Conservation (phyloP, 352 stramenopile genomes). For the Globisporangium radiosum region DNA sequence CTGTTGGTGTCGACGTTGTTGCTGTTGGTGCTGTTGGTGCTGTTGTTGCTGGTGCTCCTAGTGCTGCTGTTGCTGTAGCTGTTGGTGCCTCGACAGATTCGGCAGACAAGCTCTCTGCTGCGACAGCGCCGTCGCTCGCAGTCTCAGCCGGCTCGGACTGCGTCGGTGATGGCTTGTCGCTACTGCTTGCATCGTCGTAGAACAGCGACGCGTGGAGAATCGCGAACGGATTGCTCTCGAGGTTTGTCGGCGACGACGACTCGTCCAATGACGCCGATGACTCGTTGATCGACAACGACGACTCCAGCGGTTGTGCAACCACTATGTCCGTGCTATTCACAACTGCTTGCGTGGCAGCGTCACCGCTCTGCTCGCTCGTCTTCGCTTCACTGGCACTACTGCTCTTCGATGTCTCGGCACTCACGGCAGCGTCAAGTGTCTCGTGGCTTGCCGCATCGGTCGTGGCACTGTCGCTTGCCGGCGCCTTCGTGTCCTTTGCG, state of each 20-base stretch:
- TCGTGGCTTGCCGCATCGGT: background rate
- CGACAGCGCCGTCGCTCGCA: background rate
- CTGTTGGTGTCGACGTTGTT: background rate
- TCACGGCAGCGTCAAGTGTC: background rate
- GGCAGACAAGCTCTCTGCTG: background rate
- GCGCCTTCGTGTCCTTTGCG: slow-evolving; percentile 12
- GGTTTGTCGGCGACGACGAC: background rate
- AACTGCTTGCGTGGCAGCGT: slow-evolving; percentile 4
- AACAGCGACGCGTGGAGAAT: slow-evolving; percentile 28
- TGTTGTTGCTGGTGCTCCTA: background rate
- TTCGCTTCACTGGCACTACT: background rate
- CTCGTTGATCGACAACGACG: background rate
- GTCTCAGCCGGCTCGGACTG: background rate
- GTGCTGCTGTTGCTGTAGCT: background rate
- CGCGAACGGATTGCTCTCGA: slow-evolving; percentile 27
- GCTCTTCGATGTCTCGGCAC: background rate
- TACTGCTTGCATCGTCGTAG: slow-evolving; percentile 14
- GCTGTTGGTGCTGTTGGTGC: background rate
- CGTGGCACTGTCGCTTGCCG: slow-evolving; percentile 1
- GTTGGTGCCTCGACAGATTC: background rate
- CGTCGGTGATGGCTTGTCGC: background rate
- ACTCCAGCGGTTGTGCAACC: background rate
- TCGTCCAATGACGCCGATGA: background rate
- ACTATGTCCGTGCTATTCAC: background rate
- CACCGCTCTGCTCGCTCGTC: background rate